phyloP scores from a whole-genome alignment of 2,329 filamentous ascomycete genomes.

The Clathrospora elynae region DNA sequence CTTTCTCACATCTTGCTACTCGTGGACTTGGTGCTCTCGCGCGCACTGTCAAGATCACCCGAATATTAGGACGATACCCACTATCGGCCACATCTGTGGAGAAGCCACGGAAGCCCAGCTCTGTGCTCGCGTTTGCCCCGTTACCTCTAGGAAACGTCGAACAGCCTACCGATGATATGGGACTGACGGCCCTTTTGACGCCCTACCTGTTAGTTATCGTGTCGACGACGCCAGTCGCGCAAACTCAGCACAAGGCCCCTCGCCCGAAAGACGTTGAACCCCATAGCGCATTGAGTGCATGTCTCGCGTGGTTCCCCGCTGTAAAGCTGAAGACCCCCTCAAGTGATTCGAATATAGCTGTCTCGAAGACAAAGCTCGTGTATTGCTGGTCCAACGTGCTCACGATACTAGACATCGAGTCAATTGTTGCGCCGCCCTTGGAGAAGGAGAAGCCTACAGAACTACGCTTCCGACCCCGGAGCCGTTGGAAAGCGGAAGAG shows the following conservation, averaged over 20 bases:
- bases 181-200: slow-evolving; percentile 91
- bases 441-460: slow-evolving; percentile 78
- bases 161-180: slow-evolving; percentile 82
- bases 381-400: slow-evolving; percentile 99
- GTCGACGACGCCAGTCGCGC: slow-evolving; percentile 92
- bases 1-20: slow-evolving; percentile 94
- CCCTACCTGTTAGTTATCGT: slow-evolving; percentile 96
- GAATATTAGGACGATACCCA: slow-evolving; percentile 91
- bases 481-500: slow-evolving; percentile 91
- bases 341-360: slow-evolving; percentile 66
- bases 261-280: slow-evolving; percentile 88
- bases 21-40: slow-evolving; percentile 86
- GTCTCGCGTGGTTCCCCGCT: slow-evolving; percentile 94
- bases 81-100: slow-evolving; percentile 65
- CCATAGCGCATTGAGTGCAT: slow-evolving; percentile 91
- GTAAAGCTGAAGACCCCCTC: slow-evolving; percentile 85
- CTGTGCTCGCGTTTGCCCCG: slow-evolving; percentile 88
- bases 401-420: slow-evolving; percentile 86
- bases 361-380: slow-evolving; percentile 83
- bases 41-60: slow-evolving; percentile 82
- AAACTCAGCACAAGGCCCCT: slow-evolving; percentile 93
- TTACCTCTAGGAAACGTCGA: slow-evolving; percentile 94
- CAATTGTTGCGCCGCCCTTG: slow-evolving; percentile 60
- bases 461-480: slow-evolving; percentile 80
- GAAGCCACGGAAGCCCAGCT: slow-evolving; percentile 84